phyloP scores from a whole-genome alignment of 345 rosid genomes.

The thale cress (Arabidopsis thaliana) region TAIR10.1 NC_003070.9:25948501-25949000 shows the following conservation, averaged over 20 bases:
- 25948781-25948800: background rate
- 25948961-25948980: constrained; percentile 72
- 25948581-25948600: background rate
- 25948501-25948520: background rate
- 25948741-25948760: constrained; percentile 11
- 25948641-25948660: constrained; percentile 99
- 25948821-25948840: constrained; percentile 79
- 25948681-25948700: constrained; percentile 52
- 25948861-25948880: constrained; percentile 88
- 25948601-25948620: constrained; percentile 57
- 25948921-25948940: constrained; percentile 50
- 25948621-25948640: constrained; percentile 83
- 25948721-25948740: constrained; percentile 26
- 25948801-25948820: constrained; percentile 75
- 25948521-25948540: background rate
- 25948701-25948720: constrained; percentile 52
- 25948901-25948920: constrained; percentile 42
- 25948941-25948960: constrained; percentile 68
- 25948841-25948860: constrained; percentile 81
- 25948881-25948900: constrained; percentile 61
- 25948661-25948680: constrained; percentile 85
- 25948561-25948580: background rate
- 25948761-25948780: background rate
- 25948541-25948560: background rate
- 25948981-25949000: constrained; percentile 92